Percentiles rank a stretch among this genome's conserved stretches.
Conservation (phyloP, 2,329 filamentous ascomycete species). For the Pseudogymnoascus destructans region DNA sequence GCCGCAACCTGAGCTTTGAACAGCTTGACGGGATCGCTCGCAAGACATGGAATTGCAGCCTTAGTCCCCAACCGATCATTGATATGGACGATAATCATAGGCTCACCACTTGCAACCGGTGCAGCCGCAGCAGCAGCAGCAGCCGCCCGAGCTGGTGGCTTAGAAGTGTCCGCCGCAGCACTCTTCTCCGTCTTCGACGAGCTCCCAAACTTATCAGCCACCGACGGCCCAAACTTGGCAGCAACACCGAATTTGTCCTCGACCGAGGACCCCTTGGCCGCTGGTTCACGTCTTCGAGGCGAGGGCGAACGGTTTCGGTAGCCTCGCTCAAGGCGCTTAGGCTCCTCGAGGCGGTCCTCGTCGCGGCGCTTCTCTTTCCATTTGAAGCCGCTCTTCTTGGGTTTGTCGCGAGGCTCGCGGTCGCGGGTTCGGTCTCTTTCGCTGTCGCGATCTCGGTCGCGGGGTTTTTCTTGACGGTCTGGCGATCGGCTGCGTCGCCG, state of each 20-base stretch:
- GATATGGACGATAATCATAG: conserved; percentile 88
- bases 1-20: conserved; percentile 90
- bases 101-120: conserved; percentile 36
- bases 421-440: conserved; percentile 25
- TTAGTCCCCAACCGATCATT: conserved; percentile 97
- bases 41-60: conserved; percentile 78
- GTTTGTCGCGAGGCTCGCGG: conserved; percentile 18
- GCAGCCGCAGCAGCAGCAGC: conserved; percentile 18
- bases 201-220: conserved; percentile 13
- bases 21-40: conserved; percentile 68
- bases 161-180: conserved; percentile 1
- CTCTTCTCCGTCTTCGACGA: conserved; percentile 12
- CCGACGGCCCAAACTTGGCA: conserved; percentile 20
- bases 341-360: conserved; percentile 31
- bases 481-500: conserved; percentile 34
- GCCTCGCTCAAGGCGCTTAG: conserved; percentile 38
- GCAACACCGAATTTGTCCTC: conserved; percentile 24
- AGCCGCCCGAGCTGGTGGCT: conserved; percentile 18
- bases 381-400: conserved; percentile 35
- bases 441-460: conserved; percentile 19
- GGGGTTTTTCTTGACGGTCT: conserved; percentile 15
- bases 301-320: conserved; percentile 34
- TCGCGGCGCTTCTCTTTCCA: conserved; percentile 44
- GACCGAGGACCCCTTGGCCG: conserved; percentile 19
- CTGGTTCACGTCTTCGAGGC: conserved; percentile 24